These are phyloP conservation scores for Penicillium sp. DNA, from an alignment of 2,329 filamentous ascomycete genomes.

Conservation along the genomic window DNA sequence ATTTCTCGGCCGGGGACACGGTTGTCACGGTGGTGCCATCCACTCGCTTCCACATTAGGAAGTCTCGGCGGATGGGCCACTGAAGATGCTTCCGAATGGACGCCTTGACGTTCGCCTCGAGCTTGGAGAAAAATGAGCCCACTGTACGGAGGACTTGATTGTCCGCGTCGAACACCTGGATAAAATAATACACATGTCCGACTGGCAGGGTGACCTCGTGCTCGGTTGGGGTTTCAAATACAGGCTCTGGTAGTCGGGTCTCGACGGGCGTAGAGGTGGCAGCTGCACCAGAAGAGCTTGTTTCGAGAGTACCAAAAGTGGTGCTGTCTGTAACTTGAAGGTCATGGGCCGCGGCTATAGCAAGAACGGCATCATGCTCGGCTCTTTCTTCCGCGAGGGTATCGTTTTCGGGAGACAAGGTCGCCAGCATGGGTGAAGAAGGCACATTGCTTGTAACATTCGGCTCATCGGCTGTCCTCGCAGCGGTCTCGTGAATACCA, in stretches of 20 bases:
- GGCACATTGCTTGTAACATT: not conserved
- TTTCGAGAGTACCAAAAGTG: conserved; percentile 15
- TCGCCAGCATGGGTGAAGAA: conserved; percentile 1
- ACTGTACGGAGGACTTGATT: conserved; percentile 42
- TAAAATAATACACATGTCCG: conserved; percentile 46
- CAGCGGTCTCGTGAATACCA: conserved; percentile 2
- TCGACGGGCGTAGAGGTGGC: conserved; percentile 12
- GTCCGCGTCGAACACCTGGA: conserved; percentile 55
- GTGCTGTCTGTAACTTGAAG: conserved; percentile 15
- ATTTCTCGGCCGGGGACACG: conserved; percentile 35
- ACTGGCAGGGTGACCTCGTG: conserved; percentile 27
- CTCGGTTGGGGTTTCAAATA: conserved; percentile 9
- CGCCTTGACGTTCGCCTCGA: conserved; percentile 40
- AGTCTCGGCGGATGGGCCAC: conserved; percentile 39
- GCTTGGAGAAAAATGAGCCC: conserved; percentile 44
- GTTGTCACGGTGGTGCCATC: conserved; percentile 36
- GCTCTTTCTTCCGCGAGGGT: conserved; percentile 16
- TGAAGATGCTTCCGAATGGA: conserved; percentile 41
- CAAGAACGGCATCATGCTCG: conserved; percentile 29
- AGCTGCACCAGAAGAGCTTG: conserved; percentile 1
- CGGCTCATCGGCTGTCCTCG: not conserved
- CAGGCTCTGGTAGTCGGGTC: conserved; percentile 3
- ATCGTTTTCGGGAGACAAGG: conserved; percentile 14
- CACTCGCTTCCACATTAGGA: conserved; percentile 45
- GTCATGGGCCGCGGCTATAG: conserved; percentile 32